A percentile compares a stretch with the other conserved stretches of the same genome.
These are phyloP conservation scores for Glycyrrhiza uralensis DNA, from an alignment of 306 rosid species.

Conservation along the genomic window DNA sequence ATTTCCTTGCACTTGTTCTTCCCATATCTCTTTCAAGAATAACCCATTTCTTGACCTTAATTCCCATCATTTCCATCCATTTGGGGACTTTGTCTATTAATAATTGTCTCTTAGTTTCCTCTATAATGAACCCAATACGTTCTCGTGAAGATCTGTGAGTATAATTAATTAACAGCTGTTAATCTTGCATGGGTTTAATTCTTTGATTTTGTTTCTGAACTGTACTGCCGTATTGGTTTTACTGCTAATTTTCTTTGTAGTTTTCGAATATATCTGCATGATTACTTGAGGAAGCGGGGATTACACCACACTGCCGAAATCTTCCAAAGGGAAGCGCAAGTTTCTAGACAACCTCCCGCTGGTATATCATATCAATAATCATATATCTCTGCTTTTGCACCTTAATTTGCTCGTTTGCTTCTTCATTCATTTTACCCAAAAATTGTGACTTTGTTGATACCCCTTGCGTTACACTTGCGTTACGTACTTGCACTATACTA, in stretches of 20 bases:
- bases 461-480: too few species aligned
- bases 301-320: not conserved
- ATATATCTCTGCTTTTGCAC: not conserved
- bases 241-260: not conserved
- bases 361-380: too few species aligned
- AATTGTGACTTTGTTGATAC: too few species aligned
- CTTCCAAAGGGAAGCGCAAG: not conserved
- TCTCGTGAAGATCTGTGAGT: not conserved
- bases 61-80: not conserved
- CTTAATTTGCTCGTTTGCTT: not conserved
- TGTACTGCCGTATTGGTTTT: not conserved
- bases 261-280: not conserved
- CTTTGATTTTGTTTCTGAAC: not conserved
- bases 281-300: not conserved
- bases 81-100: not conserved
- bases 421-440: too few species aligned
- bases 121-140: not conserved
- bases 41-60: too few species aligned
- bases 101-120: not conserved
- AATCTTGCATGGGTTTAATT: too few species aligned
- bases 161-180: too few species aligned
- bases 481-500: too few species aligned
- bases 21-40: too few species aligned
- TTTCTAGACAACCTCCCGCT: not conserved
- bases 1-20: too few species aligned